Evolutionary conservation across 2,329 filamentous ascomycete genomes (phyloP).

Genomic region (Knoxdaviesia capensis): DNA sequence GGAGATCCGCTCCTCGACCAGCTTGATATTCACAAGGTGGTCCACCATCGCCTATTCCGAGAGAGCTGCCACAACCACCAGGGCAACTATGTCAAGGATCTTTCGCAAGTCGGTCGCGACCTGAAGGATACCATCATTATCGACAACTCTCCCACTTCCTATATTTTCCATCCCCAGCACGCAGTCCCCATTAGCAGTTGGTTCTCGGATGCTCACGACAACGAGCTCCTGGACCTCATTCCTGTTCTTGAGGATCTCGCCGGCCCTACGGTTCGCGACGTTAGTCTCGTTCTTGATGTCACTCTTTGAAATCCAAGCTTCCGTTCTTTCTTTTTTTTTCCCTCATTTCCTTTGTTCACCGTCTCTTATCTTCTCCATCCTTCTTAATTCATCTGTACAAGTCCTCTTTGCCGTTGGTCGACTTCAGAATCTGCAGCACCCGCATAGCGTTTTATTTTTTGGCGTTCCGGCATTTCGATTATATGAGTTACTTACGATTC

Average conservation of each 20-base stretch:
- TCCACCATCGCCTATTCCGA: slow-evolving; percentile 88
- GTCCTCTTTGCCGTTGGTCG: background rate
- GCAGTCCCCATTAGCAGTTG: slow-evolving; percentile 98
- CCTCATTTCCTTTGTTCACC: slow-evolving; percentile 11
- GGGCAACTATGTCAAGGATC: slow-evolving; percentile 97
- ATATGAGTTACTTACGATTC: no score
- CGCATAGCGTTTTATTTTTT: background rate
- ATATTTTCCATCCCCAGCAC: slow-evolving; percentile 98
- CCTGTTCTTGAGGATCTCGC: slow-evolving; percentile 96
- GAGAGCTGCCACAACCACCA: slow-evolving; percentile 99
- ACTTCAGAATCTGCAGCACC: background rate
- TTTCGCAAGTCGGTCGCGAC: slow-evolving; percentile 90
- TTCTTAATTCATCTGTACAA: slow-evolving; percentile 6
- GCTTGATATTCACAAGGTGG: slow-evolving; percentile 88
- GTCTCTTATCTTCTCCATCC: slow-evolving; percentile 6
- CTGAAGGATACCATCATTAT: slow-evolving; percentile 98
- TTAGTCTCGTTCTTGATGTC: slow-evolving; percentile 94
- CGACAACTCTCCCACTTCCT: slow-evolving; percentile 96
- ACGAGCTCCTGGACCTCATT: slow-evolving; percentile 91
- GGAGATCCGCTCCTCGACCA: slow-evolving; percentile 92
- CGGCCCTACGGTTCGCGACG: slow-evolving; percentile 71
- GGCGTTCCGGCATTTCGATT: no score
- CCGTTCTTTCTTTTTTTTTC: slow-evolving; percentile 11
- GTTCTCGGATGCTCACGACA: slow-evolving; percentile 99
- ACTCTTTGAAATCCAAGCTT: slow-evolving; percentile 32